A percentile compares a stretch with the other conserved stretches of the same genome.
Evolutionary conservation across 345 rosid species (phyloP).

Genomic region (Linum trigynum): DNA sequence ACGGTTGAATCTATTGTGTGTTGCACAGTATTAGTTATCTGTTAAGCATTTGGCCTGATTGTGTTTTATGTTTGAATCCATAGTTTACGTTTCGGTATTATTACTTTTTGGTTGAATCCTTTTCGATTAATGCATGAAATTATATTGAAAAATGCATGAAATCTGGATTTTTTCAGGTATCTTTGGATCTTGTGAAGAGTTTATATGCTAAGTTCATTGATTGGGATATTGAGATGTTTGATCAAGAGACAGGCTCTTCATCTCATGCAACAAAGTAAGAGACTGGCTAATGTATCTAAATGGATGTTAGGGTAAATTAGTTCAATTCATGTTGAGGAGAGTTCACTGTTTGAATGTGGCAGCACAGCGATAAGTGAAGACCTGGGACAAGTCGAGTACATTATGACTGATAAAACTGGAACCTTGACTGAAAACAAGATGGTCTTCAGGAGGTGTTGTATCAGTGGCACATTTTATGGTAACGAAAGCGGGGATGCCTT

Average conservation of each 20-base stretch:
- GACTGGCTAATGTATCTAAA: conserved; percentile 7
- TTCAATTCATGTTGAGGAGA: conserved; percentile 13
- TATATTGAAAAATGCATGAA: conserved; percentile 1
- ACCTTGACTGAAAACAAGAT: conserved; percentile 92
- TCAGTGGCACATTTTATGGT: conserved; percentile 73
- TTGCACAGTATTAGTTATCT: too few species aligned
- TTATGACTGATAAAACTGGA: conserved; percentile 97
- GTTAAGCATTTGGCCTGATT: too few species aligned
- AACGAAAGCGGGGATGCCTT: conserved; percentile 83
- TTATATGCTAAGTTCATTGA: conserved; percentile 93
- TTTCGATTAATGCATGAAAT: too few species aligned
- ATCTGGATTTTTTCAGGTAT: conserved; percentile 43
- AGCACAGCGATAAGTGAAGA: conserved; percentile 99
- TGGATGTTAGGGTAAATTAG: neutral
- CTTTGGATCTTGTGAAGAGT: conserved; percentile 90
- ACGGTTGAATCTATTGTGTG: too few species aligned
- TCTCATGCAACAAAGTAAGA: conserved; percentile 85
- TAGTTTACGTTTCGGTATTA: too few species aligned
- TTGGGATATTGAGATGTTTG: conserved; percentile 85
- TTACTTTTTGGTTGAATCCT: too few species aligned
- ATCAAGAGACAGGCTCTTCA: conserved; percentile 64
- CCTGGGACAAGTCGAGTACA: conserved; percentile 98
- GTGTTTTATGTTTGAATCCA: too few species aligned
- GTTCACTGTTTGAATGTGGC: conserved; percentile 44
- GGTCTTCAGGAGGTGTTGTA: conserved; percentile 95